Evolutionary conservation across 1,284 basidiomycete genomes (phyloP).

Genomic region (Meira miltonrushii): DNA sequence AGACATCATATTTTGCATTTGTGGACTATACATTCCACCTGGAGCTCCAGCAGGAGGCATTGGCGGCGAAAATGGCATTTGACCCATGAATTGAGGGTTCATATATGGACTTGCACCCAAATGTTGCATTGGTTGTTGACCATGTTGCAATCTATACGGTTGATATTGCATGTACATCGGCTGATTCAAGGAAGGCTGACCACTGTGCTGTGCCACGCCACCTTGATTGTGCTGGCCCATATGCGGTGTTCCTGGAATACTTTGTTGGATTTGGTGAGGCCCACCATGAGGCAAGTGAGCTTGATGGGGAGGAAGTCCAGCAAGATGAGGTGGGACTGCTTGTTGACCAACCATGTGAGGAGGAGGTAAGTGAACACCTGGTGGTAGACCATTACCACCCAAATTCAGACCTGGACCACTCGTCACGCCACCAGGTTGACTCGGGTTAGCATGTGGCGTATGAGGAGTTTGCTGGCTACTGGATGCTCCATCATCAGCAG

Average conservation of each 20-base stretch:
- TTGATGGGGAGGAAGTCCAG: conserved; percentile 6
- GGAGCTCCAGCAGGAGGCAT: conserved; percentile 28
- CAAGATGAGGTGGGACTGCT: background rate
- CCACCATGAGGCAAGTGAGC: background rate
- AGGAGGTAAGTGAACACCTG: background rate
- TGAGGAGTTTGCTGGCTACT: background rate
- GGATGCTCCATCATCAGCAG: conserved; percentile 7
- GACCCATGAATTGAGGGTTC: conserved; percentile 32
- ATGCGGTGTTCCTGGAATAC: conserved; percentile 13
- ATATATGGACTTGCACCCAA: conserved; percentile 23
- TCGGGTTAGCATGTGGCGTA: background rate
- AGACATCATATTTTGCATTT: conserved; percentile 28
- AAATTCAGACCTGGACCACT: background rate
- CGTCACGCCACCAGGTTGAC: background rate
- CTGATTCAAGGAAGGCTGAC: conserved; percentile 15
- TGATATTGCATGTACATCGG: conserved; percentile 26
- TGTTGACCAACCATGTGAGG: conserved; percentile 1
- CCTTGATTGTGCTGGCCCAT: conserved; percentile 19
- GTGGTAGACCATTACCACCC: background rate
- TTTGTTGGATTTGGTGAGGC: too few species aligned
- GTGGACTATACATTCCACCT: conserved; percentile 35
- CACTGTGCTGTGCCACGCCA: background rate
- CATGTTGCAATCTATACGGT: conserved; percentile 23
- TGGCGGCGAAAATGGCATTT: conserved; percentile 38
- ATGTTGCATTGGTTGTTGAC: conserved; percentile 23